A percentile compares a stretch with the other conserved stretches of the same genome.
Conservation (phyloP, 129 eudicot genomes). For the Heracleum sosnowskyi region DNA sequence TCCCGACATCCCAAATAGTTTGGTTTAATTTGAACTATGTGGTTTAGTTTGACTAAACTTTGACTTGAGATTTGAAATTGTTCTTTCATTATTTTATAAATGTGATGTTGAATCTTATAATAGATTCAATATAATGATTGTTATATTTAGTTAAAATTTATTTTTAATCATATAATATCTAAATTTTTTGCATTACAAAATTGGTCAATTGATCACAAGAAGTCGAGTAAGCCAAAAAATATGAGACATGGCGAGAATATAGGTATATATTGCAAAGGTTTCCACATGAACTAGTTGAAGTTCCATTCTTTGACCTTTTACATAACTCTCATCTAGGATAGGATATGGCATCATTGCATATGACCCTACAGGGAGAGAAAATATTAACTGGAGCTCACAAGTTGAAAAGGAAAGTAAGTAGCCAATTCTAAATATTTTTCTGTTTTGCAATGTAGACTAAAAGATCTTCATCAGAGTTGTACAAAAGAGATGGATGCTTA, state of each 20-base stretch:
- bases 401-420: background rate
- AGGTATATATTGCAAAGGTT: background rate
- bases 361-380: no score
- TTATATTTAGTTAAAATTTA: no score
- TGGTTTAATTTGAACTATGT: background rate
- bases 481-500: constrained; percentile 79
- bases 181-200: background rate
- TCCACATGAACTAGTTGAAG: background rate
- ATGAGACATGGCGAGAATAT: background rate
- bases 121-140: background rate
- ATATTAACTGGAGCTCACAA: background rate
- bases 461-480: constrained; percentile 79
- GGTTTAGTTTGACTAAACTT: background rate
- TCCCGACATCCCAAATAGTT: background rate
- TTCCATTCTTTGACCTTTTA: background rate
- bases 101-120: background rate
- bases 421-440: background rate
- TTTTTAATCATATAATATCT: no score
- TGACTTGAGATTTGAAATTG: background rate
- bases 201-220: background rate
- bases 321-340: background rate
- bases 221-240: background rate
- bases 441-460: constrained; percentile 44
- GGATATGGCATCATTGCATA: background rate
- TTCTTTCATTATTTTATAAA: no score